Percentiles rank a stretch among this genome's conserved stretches.
phyloP scores from a whole-genome alignment of 352 stramenopile species.

The Phytophthora niederhauseri region DNA sequence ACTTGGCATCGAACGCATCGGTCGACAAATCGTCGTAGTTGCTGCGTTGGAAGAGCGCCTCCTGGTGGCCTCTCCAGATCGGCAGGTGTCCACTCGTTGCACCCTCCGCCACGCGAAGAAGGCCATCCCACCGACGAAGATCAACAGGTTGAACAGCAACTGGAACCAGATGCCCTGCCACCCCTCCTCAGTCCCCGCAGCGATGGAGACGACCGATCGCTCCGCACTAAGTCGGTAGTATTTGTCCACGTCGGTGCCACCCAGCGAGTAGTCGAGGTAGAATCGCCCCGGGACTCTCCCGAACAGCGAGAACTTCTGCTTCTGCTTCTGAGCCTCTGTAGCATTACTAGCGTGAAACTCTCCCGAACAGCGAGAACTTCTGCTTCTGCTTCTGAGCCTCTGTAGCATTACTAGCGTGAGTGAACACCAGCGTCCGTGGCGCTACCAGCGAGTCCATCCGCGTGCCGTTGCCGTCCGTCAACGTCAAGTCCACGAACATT shows the following conservation, averaged over 20 bases:
- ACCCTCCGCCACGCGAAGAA: constrained; percentile 75
- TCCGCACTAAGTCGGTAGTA: constrained; percentile 55
- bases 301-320: constrained; percentile 50
- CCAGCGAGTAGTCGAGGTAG: constrained; percentile 63
- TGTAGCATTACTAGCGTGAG: constrained; percentile 30
- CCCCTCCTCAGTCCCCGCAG: constrained; percentile 41
- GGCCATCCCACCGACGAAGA: constrained; percentile 54
- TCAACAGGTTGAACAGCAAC: constrained; percentile 59
- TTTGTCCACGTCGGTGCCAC: constrained; percentile 35
- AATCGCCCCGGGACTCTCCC: constrained; percentile 48
- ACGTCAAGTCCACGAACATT: constrained; percentile 52
- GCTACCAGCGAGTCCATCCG: constrained; percentile 38
- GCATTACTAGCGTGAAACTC: too few relatives aligned
- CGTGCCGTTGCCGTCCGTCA: constrained; percentile 51
- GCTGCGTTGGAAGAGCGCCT: constrained; percentile 70
- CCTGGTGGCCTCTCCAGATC: constrained; percentile 65
- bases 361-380: constrained; percentile 52
- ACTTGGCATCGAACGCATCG: constrained; percentile 49
- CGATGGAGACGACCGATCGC: constrained; percentile 63
- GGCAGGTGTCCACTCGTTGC: constrained; percentile 57
- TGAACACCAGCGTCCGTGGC: constrained; percentile 48
- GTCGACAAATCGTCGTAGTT: constrained; percentile 70
- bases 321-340: constrained; percentile 23
- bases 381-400: constrained; percentile 30
- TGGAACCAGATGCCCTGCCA: constrained; percentile 79